Conservation (phyloP, 352 stramenopile genomes). For the Pythium phragmiticola region DNA sequence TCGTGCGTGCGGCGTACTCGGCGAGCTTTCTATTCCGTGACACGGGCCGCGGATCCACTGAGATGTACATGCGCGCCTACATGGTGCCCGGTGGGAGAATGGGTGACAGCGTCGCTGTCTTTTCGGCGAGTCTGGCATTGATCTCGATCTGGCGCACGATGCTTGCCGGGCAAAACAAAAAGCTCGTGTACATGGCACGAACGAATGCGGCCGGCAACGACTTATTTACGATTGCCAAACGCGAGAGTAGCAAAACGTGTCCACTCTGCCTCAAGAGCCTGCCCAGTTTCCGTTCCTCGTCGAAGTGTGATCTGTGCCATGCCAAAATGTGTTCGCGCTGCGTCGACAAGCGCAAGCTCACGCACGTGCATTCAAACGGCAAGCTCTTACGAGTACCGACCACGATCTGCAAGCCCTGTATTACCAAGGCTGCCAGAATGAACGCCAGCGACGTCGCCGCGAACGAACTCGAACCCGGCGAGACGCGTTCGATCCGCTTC, state of each 20-base stretch:
- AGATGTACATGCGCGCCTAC: conserved; percentile 33
- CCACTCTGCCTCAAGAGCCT: conserved; percentile 8
- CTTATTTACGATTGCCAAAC: neutral
- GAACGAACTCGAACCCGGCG: neutral
- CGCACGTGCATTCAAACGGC: neutral
- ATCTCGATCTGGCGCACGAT: conserved; percentile 15
- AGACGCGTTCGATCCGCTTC: neutral
- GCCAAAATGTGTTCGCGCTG: conserved; percentile 14
- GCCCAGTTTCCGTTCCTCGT: neutral
- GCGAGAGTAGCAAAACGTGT: neutral
- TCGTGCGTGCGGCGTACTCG: conserved; percentile 50
- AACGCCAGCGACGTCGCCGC: conserved; percentile 8
- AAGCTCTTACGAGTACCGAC: conserved; percentile 8
- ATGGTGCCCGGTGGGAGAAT: conserved; percentile 37
- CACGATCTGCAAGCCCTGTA: conserved; percentile 12
- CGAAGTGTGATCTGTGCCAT: conserved; percentile 9
- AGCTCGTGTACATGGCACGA: conserved; percentile 12
- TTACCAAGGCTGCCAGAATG: conserved; percentile 1
- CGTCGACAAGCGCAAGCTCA: conserved; percentile 21
- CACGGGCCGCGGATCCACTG: conserved; percentile 13
- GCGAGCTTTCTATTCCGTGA: conserved; percentile 21
- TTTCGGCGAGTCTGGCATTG: conserved; percentile 2
- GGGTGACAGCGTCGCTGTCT: conserved; percentile 4
- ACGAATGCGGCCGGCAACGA: neutral
- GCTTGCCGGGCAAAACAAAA: conserved; percentile 16